Evolutionary conservation across 306 rosid genomes (phyloP).

Genomic region (Canavalia ensiformis): DNA sequence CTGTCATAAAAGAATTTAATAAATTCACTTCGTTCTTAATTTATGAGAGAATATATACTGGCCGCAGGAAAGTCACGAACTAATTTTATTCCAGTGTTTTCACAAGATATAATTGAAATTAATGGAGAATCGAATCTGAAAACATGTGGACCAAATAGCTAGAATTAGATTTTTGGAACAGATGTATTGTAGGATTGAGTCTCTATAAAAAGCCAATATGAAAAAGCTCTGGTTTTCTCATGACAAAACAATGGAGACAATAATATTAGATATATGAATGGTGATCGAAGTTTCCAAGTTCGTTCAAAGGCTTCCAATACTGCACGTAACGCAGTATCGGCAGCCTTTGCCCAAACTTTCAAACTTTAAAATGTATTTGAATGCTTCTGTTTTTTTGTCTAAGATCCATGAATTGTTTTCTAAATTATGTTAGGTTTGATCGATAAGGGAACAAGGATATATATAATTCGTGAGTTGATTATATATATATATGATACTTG

Average conservation of each 20-base stretch:
- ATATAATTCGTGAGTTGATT: background rate
- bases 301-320: conserved; percentile 16
- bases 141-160: background rate
- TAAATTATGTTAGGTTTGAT: background rate
- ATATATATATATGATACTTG: background rate
- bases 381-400: background rate
- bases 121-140: conserved; percentile 6
- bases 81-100: background rate
- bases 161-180: background rate
- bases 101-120: background rate
- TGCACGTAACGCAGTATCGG: background rate
- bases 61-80: background rate
- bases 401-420: background rate
- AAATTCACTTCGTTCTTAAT: too few relatives aligned
- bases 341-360: background rate
- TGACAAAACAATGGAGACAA: background rate
- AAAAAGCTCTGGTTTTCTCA: background rate
- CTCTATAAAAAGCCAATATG: background rate
- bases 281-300: background rate
- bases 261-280: background rate
- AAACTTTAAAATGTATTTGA: background rate
- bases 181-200: background rate
- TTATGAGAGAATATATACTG: background rate
- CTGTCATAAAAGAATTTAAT: too few relatives aligned
- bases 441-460: background rate